Conservation (phyloP, 2,329 filamentous ascomycete species). For the Myriangium duriaei region DNA sequence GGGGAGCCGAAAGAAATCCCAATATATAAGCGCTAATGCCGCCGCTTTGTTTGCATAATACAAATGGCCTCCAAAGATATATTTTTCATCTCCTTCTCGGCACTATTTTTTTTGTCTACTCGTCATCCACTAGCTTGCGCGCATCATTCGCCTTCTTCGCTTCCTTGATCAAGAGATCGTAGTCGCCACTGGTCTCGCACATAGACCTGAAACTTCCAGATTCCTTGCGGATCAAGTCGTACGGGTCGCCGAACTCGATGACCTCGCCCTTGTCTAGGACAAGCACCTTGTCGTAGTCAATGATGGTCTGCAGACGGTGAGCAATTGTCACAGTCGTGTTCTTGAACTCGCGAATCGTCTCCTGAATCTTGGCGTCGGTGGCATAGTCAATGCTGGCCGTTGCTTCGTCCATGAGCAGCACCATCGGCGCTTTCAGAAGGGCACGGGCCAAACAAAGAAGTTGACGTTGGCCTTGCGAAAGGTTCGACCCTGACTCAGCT, state of each 20-base stretch:
- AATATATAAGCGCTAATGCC: too few species aligned
- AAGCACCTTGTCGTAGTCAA: slow-evolving; percentile 94
- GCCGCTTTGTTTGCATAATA: too few species aligned
- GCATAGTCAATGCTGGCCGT: slow-evolving; percentile 95
- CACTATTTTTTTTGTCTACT: too few species aligned
- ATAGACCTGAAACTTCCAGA: slow-evolving; percentile 54
- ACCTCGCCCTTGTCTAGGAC: slow-evolving; percentile 83
- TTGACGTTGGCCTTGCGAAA: slow-evolving; percentile 92
- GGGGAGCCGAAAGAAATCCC: too few species aligned
- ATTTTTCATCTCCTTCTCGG: too few species aligned
- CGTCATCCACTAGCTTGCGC: slow-evolving; percentile 27
- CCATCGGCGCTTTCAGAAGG: slow-evolving; percentile 78
- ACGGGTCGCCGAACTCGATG: slow-evolving; percentile 83
- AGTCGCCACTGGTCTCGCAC: slow-evolving; percentile 56
- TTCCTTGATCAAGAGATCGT: slow-evolving; percentile 43
- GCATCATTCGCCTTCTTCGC: slow-evolving; percentile 41
- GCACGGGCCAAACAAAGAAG: slow-evolving; percentile 87
- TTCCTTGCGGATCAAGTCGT: slow-evolving; percentile 61
- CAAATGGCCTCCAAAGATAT: too few species aligned
- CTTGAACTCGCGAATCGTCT: slow-evolving; percentile 83
- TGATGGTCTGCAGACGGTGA: slow-evolving; percentile 89
- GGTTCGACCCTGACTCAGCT: slow-evolving; percentile 80
- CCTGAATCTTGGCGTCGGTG: slow-evolving; percentile 91
- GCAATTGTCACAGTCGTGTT: slow-evolving; percentile 94
- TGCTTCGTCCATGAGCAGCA: slow-evolving; percentile 98